Evolutionary conservation across 2,329 filamentous ascomycete species (phyloP).

Genomic region (Colletotrichum sp.): DNA sequence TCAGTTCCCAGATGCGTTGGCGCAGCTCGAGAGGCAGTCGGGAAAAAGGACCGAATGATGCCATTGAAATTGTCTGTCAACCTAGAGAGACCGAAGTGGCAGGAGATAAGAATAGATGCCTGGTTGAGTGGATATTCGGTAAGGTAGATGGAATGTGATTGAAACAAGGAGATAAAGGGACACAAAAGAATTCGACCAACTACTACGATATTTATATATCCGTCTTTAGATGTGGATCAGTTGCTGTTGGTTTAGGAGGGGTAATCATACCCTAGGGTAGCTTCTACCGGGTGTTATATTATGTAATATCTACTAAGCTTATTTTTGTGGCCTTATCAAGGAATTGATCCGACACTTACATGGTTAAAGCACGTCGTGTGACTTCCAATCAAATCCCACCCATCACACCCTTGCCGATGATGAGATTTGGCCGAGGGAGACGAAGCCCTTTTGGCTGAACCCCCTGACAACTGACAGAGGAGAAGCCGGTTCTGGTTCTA

Average conservation of each 20-base stretch:
- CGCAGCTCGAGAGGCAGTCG: slow-evolving; percentile 1
- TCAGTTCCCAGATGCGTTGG: background rate
- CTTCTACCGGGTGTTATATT: background rate
- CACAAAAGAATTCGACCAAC: background rate
- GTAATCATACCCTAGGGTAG: background rate
- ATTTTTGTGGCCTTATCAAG: background rate
- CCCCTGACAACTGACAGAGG: background rate
- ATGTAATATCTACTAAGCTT: background rate
- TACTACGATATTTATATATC: background rate
- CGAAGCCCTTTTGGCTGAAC: background rate
- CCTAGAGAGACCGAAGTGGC: background rate
- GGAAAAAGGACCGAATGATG: background rate
- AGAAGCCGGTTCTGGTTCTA: background rate
- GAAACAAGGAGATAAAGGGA: background rate
- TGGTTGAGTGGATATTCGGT: background rate
- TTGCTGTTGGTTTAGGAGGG: background rate
- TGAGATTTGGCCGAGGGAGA: background rate
- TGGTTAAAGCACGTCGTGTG: background rate
- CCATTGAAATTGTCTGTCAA: background rate
- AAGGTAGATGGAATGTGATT: background rate
- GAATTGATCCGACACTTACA: background rate
- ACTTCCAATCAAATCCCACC: background rate
- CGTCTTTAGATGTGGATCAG: background rate
- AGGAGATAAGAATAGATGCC: background rate
- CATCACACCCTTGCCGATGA: background rate